Percentiles rank a stretch among this genome's conserved stretches.
Evolutionary conservation across 345 rosid species (phyloP).

Genomic region (Aquilaria malaccensis): DNA sequence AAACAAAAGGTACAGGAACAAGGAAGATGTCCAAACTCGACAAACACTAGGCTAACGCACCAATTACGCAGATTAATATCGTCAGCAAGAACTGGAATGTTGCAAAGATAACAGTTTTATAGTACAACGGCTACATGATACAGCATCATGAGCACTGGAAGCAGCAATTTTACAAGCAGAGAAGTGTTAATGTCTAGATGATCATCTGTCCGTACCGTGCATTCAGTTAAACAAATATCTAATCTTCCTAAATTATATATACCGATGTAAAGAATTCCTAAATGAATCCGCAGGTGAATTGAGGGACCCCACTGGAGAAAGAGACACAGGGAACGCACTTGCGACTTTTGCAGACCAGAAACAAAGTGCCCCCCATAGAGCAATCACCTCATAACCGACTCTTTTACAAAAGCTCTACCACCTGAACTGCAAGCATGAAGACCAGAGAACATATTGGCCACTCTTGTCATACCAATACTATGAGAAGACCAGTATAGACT

Average conservation of each 20-base stretch:
- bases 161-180: neutral
- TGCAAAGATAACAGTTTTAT: no score
- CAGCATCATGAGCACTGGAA: constrained; percentile 4
- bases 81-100: no score
- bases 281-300: constrained; percentile 1
- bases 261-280: constrained; percentile 6
- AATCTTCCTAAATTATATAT: neutral
- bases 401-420: constrained; percentile 81
- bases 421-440: constrained; percentile 54
- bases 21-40: no score
- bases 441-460: constrained; percentile 7
- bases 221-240: constrained; percentile 5
- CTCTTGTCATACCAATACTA: constrained; percentile 7
- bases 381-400: constrained; percentile 66
- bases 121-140: neutral
- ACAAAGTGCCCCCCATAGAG: constrained; percentile 4
- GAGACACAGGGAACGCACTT: constrained; percentile 8
- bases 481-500: neutral
- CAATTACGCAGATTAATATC: no score
- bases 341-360: constrained; percentile 7
- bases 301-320: constrained; percentile 3
- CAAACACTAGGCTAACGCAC: no score
- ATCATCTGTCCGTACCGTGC: neutral
- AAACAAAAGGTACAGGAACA: no score
- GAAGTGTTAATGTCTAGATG: neutral